Percentiles rank a stretch among this genome's conserved stretches.
Conservation (phyloP, 108 stramenopile species). For the Cylindrotheca closterium region DNA sequence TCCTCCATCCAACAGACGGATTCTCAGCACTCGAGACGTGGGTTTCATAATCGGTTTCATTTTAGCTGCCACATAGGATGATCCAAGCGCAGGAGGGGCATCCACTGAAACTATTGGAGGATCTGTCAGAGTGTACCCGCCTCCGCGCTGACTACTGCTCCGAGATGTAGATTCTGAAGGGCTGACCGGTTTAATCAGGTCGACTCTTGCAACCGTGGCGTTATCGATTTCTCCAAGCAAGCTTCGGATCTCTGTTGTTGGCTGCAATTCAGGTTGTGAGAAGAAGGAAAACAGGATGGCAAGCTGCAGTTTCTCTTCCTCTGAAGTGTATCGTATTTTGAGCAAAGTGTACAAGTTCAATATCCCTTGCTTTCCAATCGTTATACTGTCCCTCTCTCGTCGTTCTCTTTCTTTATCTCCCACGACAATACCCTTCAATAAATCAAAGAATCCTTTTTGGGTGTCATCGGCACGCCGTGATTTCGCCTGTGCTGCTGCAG, state of each 20-base stretch:
- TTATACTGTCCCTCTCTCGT: slow-evolving; percentile 17
- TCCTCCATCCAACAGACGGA: slow-evolving; percentile 76
- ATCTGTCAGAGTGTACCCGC: slow-evolving; percentile 63
- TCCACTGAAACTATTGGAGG: slow-evolving; percentile 43
- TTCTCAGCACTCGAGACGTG: slow-evolving; percentile 68
- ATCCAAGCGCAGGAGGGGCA: slow-evolving; percentile 76
- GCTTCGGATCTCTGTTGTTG: slow-evolving; percentile 67
- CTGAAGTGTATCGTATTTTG: slow-evolving; percentile 78
- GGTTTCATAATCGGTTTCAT: slow-evolving; percentile 50
- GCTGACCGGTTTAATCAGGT: slow-evolving; percentile 20
- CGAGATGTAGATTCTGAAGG: slow-evolving; percentile 37
- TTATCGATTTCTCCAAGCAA: slow-evolving; percentile 85
- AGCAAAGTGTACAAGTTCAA: slow-evolving; percentile 79
- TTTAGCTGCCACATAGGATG: slow-evolving; percentile 61
- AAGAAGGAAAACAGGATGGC: slow-evolving; percentile 89
- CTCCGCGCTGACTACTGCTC: slow-evolving; percentile 69
- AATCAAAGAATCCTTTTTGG: background rate
- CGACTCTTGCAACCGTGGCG: slow-evolving; percentile 62
- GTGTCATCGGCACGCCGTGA: slow-evolving; percentile 1
- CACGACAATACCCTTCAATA: background rate
- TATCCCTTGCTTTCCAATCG: slow-evolving; percentile 65
- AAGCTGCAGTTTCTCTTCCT: slow-evolving; percentile 75
- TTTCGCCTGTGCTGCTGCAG: slow-evolving; percentile 39
- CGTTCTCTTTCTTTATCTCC: slow-evolving; percentile 17
- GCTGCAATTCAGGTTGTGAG: slow-evolving; percentile 67